Evolutionary conservation across 2,329 filamentous ascomycete genomes (phyloP), one percentile per base, ranked within the genome.

Genomic region (Talaromyces sp.): DNA sequence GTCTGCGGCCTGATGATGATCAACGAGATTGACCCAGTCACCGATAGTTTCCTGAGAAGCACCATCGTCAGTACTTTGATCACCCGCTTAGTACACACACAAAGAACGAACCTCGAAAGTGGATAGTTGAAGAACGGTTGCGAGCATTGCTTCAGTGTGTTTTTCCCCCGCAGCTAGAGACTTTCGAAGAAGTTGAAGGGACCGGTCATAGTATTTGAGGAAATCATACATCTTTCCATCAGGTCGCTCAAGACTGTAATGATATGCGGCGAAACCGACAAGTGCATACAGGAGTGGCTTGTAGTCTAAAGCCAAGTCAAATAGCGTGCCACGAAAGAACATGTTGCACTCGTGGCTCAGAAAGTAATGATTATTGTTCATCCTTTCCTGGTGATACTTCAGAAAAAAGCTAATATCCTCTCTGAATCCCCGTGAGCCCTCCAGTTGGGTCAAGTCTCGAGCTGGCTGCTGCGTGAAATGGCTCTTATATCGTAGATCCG

Each of bases 11-110:
- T 89, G 92, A 73, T 97, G 93, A 72, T 98, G 95, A 25, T 92
- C 91, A 76, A 95, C 88, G 17, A 98, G 81, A 69, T 96, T 97
- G 58, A 96, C 86, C 92, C 92, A 98, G 72, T 99, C 95, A 13
- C 95, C 95, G 53, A 98, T 82, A 69, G 92, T 96, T 77, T 98
- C 95, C 92, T 96, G 69, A 19, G 8, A 56, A 19, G 22, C 8
- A 44, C 7, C 32, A 25, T n/a, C 54, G 49, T 47, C 32, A 57
- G 25, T 52, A 42, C 25, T 54, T 15, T 62, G 39, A 30, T 39
- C 27, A 57, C 66, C 62, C 30, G 47, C 42, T 22, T 55, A 33
- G 42, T 32, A 11, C 10, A 60, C 6, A 32, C 10, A 57, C 10
- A 42, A 49, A 11, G 32, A 19, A 65, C 80, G 70, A 81, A 96